These are phyloP conservation scores for Alternaria hordeiaustralica DNA, from an alignment of 2,329 filamentous ascomycete species.

Conservation along the genomic window DNA sequence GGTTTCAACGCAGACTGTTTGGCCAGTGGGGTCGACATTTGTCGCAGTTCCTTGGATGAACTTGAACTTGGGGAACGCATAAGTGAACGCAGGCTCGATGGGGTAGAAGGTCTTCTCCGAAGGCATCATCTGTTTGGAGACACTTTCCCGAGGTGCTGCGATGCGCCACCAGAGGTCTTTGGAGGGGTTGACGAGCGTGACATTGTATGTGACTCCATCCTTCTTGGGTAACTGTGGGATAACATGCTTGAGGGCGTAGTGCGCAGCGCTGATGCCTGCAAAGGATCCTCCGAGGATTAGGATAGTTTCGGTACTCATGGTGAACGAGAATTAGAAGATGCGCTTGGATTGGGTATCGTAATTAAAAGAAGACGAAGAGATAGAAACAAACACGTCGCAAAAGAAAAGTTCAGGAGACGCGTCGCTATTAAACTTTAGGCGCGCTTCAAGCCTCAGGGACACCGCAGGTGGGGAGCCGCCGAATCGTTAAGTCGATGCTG, in stretches of 20 bases:
- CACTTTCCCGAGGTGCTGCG: slow-evolving; percentile 60
- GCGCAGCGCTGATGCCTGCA: slow-evolving; percentile 45
- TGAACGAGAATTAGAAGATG: slow-evolving; percentile 4
- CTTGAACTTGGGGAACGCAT: slow-evolving; percentile 55
- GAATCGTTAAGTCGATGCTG: slow-evolving; percentile 3
- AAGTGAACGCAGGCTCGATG: slow-evolving; percentile 61
- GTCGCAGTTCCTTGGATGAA: slow-evolving; percentile 61
- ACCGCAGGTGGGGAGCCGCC: slow-evolving; percentile 26
- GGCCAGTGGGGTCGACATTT: slow-evolving; percentile 53
- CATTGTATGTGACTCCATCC: slow-evolving; percentile 53
- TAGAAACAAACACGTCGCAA: slow-evolving; percentile 7
- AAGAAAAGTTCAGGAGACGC: slow-evolving; percentile 14
- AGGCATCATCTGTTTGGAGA: slow-evolving; percentile 58
- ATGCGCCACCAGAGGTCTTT: slow-evolving; percentile 62
- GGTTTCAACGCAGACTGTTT: slow-evolving; percentile 52
- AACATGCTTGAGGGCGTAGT: slow-evolving; percentile 45
- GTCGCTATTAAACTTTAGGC: slow-evolving; percentile 17
- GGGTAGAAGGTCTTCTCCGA: slow-evolving; percentile 59
- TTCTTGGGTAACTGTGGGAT: slow-evolving; percentile 46
- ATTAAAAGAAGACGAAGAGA: slow-evolving; percentile 3
- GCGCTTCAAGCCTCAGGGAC: slow-evolving; percentile 11
- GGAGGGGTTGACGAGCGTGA: slow-evolving; percentile 63
- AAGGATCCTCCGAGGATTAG: slow-evolving; percentile 47
- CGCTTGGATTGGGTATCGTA: slow-evolving; percentile 9
- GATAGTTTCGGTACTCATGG: slow-evolving; percentile 46